Conservation (phyloP, 495 filamentous ascomycete species). For the Aspergillus leporis region DNA sequence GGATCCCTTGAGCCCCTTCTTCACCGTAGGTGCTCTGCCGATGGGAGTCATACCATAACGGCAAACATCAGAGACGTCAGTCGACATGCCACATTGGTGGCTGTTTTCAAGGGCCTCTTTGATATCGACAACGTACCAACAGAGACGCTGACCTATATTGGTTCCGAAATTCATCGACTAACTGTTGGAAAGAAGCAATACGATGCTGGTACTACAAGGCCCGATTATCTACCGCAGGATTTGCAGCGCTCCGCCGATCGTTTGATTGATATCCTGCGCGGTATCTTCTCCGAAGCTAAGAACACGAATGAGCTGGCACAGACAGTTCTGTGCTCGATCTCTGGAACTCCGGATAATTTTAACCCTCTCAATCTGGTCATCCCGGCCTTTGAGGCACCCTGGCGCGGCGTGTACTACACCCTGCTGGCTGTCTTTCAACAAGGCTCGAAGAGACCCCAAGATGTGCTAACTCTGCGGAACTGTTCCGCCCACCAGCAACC, state of each 20-base stretch:
- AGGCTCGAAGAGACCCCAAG: background rate
- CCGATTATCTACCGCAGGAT: background rate
- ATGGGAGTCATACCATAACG: background rate
- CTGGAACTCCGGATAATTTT: conserved; percentile 5
- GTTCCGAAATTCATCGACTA: background rate
- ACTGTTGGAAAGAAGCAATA: background rate
- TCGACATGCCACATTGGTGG: background rate
- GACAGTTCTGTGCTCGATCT: conserved; percentile 2
- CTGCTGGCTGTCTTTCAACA: background rate
- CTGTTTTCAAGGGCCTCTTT: conserved; percentile 1
- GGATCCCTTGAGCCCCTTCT: background rate
- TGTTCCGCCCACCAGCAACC: background rate
- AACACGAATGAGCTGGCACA: background rate
- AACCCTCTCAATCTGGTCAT: conserved; percentile 6
- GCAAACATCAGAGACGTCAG: background rate
- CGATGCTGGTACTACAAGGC: background rate
- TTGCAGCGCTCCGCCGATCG: background rate
- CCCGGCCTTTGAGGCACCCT: conserved; percentile 7
- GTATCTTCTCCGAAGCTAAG: background rate
- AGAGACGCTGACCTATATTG: background rate
- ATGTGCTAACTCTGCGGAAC: background rate
- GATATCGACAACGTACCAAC: conserved; percentile 2
- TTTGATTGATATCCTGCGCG: background rate
- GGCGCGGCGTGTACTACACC: background rate
- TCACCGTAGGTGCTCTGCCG: background rate